Evolutionary conservation across 192 early-diverging fungal genomes (phyloP), one percentile per base, ranked within the genome.

Genomic region (Mortierella claussenii): DNA sequence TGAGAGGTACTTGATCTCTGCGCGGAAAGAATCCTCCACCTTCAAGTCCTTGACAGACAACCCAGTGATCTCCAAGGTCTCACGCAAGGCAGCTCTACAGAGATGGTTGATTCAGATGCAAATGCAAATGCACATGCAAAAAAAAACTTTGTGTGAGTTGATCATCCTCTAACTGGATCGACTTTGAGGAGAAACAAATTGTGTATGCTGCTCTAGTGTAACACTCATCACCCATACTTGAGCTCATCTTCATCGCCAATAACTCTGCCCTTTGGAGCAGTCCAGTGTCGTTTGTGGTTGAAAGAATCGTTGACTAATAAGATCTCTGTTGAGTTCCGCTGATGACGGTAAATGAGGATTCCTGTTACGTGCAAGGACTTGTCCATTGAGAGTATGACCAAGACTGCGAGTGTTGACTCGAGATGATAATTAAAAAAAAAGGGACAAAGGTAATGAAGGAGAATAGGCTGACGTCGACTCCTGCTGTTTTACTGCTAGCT

Each of bases 291-390:
- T 66, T 93, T 91, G 74, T 92, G 87, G 55, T 89, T 80, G 60
- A 88, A 92, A 52, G 91, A 87, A 82, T 94, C 91, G 85, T 94
- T 90, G 70, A 93, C 83, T 68, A 95, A 83, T 81, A 95, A 86
- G 69, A 91, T 93, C 83, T 95, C 94, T 47, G 73, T 76, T 62
- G 86, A 82, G 81, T 86, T 83, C 54, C 85, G 67, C 58, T 86
- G 84, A 75, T 86, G 76, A 81, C 91, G 88, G 81, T 90, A 92
- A 73, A 90, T 86, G 75, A 92, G 76, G 70, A 92, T 82, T 65
- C 91, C 91, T 45, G 89, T 81, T 45, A 80, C 73, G 70, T 87
- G 85, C 68, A 78, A 74, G 52, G 79, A 70, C 62, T 82, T 85
- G 63, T 82, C 81, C 83, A 85, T 85, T 63, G 66, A 79, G 51